Base-by-base conservation (phyloP, 768 basidiomycete genomes). In the Boletus reticulatus region DNA sequence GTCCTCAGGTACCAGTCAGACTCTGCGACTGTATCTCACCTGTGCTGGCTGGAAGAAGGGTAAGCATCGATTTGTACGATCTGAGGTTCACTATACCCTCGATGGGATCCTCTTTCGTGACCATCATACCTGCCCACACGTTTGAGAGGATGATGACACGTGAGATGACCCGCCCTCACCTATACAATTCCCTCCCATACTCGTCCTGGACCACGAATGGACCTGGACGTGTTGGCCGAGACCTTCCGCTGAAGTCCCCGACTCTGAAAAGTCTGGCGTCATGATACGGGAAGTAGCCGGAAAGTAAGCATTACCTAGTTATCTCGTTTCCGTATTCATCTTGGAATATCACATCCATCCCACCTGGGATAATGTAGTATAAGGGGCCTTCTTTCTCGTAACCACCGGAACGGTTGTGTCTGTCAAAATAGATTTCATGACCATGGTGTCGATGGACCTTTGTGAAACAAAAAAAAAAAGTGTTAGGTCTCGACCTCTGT, bases 281-380 rank as follows among this genome's bases (percentile, higher is more conserved):
- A 59, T 19, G 10, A 50, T 17, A 36, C 22, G 4, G 3, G 7
- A 14, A n/a, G 4, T 34, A 13, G 1, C 10, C 3, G 19, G 16
- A 52, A 43, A 32, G 43, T 32, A 44, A 36, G 43, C 38, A 64
- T 51, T 70, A 83, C 86, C 86, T 81, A 4, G 81, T 80, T 24
- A 87, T 81, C 62, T 84, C 84, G 52, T 81, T 79, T 20, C 87
- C 87, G 19, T 76, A 69, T 59, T 83, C 80, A 62, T 88, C 87
- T 66, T 84, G 78, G 61, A 89, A 88, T 44, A 88, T 78, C 6
- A 88, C 82, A 55, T 83, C 79, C 56, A 82, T 73, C 20, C 85
- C 87, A 17, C 76, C 77, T 37, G 88, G 87, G 47, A 88, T 78
- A 59, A 89, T 80, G 60, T 88, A 89, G 65, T 76, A 76, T 73